These are phyloP conservation scores for Diplosphaera chodatii DNA, from an alignment of 139 green algal species.

Conservation along the genomic window DNA sequence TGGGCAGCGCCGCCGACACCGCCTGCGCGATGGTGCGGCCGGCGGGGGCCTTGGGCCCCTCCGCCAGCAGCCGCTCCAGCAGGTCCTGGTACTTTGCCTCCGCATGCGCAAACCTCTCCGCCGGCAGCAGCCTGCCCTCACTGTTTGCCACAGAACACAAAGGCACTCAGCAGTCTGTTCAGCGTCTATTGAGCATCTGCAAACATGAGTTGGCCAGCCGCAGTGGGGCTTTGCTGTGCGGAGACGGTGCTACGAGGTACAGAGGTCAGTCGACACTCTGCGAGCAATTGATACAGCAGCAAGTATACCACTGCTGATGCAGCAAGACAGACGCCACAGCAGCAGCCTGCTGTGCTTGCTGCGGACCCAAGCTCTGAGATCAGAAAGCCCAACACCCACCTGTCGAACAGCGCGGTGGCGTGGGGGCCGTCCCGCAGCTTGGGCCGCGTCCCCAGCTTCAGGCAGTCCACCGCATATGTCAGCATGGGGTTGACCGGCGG, in stretches of 20 bases:
- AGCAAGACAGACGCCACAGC: no score
- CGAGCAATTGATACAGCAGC: no score
- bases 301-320: no score
- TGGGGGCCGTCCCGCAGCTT: constrained; percentile 7
- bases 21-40: background rate
- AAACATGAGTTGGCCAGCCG: no score
- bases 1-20: background rate
- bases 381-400: background rate
- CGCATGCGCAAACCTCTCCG: background rate
- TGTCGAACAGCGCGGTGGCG: constrained; percentile 10
- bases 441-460: constrained; percentile 18
- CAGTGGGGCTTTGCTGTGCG: no score
- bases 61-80: constrained; percentile 5
- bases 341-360: no score
- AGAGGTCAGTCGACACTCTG: no score
- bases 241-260: no score
- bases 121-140: background rate
- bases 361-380: no score
- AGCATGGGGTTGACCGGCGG: constrained; percentile 25
- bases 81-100: constrained; percentile 10
- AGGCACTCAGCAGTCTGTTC: background rate
- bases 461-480: constrained; percentile 1
- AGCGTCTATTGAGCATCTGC: no score
- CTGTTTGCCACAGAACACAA: background rate
- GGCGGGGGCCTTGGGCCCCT: background rate